Base-by-base conservation (phyloP, 179 eudicot genomes). In the Sideroxylon spinosum region DNA sequence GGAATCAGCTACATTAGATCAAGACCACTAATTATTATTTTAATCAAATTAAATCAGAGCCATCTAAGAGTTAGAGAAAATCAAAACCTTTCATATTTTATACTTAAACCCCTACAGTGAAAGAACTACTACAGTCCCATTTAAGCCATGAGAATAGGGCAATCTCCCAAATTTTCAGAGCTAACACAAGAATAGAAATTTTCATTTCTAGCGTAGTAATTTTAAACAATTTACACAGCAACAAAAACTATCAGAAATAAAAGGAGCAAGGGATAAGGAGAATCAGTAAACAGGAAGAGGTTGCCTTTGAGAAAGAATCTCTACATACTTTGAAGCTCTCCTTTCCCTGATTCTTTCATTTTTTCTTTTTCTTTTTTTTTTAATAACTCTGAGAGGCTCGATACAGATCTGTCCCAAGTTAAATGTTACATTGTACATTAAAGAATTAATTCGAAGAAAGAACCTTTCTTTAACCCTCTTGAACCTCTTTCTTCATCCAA, bases 391-490 rank as follows among this genome's bases (percentile, higher is more conserved):
- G 67, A 32, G 59, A 82, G 55, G 71, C 62, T 59, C 49, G 48
- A 71, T 46, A 25, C 5, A 65, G 63, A 67, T 20, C 28, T 50
- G 44, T 73, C 68, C 67, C 75, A 72, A 72, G 78, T 56, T 67
- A 63, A 71, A n/a, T 56, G 74, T 65, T 65, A 77, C 80, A 81
- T 81, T 85, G 68, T 83, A 85, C 87, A 87, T 76, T 48, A 83
- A 82, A 78, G 86, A 87, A 85, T 87, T 78, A 85, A 84, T 83
- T 79, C 77, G 67, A 71, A 52, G 76, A 76, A 56, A 71, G 83
- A 75, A 86, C 78, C 77, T 79, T 80, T 77, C 48, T 23, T 63
- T 64, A 71, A 80, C 75, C 73, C 83, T 73, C 71, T 67, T 81
- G 62, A 74, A 82, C 63, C 64, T 23, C 65, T 64, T 59, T 13